Conservation (phyloP, 2,329 filamentous ascomycete species). For the Biscogniauxia mediterranea region DNA sequence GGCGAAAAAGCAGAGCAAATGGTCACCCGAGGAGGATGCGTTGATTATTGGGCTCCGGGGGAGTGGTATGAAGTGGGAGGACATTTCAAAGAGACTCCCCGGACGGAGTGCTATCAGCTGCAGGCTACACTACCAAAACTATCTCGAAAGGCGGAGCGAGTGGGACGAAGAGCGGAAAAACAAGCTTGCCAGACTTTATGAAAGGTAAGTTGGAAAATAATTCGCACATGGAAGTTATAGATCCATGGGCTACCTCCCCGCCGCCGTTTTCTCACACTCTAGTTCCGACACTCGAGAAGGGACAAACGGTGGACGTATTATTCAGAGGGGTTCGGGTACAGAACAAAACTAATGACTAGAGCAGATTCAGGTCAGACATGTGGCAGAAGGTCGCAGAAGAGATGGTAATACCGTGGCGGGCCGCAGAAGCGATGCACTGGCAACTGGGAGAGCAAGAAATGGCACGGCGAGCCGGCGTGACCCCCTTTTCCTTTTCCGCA, state of each 20-base stretch:
- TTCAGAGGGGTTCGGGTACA: background rate
- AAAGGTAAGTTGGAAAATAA: constrained; percentile 64
- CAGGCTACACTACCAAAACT: constrained; percentile 94
- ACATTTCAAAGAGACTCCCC: constrained; percentile 87
- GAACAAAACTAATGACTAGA: constrained; percentile 24
- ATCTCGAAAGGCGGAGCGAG: constrained; percentile 85
- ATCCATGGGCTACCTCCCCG: background rate
- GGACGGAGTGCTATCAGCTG: constrained; percentile 93
- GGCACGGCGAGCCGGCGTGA: constrained; percentile 85
- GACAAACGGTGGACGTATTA: background rate
- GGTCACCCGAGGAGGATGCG: constrained; percentile 91
- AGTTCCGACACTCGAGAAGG: background rate
- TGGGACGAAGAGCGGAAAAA: constrained; percentile 99
- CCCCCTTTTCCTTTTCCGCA: constrained; percentile 72
- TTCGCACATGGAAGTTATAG: background rate
- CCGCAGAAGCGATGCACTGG: constrained; percentile 98
- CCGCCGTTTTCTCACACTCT: background rate
- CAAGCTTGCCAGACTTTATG: constrained; percentile 90
- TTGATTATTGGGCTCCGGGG: constrained; percentile 89
- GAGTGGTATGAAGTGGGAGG: constrained; percentile 96
- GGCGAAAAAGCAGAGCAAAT: constrained; percentile 94
- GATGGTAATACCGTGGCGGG: constrained; percentile 92
- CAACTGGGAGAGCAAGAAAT: constrained; percentile 91
- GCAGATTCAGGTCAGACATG: constrained; percentile 95
- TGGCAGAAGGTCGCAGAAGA: constrained; percentile 95